phyloP scores from a whole-genome alignment of 2,329 filamentous ascomycete species.

The Westerdykella ornata region DNA sequence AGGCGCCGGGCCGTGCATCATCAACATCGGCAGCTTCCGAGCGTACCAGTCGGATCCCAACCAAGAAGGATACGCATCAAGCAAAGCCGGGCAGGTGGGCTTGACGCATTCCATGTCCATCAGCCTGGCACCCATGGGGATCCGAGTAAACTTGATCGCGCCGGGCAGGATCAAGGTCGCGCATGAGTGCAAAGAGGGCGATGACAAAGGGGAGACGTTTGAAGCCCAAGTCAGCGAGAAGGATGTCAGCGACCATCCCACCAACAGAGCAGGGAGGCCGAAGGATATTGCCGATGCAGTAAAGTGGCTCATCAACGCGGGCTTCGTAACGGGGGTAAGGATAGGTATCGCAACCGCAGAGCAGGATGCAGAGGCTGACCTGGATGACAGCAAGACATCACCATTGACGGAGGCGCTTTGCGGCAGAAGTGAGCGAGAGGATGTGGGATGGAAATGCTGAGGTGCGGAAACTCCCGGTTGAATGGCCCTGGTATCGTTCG shows the following conservation, averaged over 20 bases:
- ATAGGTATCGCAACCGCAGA: conserved; percentile 5
- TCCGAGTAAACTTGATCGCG: conserved; percentile 46
- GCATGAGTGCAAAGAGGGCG: conserved; percentile 43
- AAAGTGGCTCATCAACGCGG: conserved; percentile 38
- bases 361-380: conserved; percentile 4
- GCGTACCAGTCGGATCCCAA: conserved; percentile 44
- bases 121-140: conserved; percentile 39
- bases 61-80: conserved; percentile 47
- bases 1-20: conserved; percentile 41
- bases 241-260: conserved; percentile 40
- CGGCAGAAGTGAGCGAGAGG: conserved; percentile 22
- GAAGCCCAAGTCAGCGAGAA: conserved; percentile 34
- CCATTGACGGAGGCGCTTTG: conserved; percentile 34
- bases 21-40: conserved; percentile 44
- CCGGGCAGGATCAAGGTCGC: conserved; percentile 44
- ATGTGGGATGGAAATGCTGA: neutral
- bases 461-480: too few relatives aligned
- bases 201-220: conserved; percentile 39
- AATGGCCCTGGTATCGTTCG: too few relatives aligned
- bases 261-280: conserved; percentile 42
- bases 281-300: conserved; percentile 43
- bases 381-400: conserved; percentile 23
- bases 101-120: conserved; percentile 48
- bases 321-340: conserved; percentile 34
- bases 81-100: conserved; percentile 48